phyloP scores from a whole-genome alignment of 345 rosid genomes.

The Lagerstroemia speciosa region DNA sequence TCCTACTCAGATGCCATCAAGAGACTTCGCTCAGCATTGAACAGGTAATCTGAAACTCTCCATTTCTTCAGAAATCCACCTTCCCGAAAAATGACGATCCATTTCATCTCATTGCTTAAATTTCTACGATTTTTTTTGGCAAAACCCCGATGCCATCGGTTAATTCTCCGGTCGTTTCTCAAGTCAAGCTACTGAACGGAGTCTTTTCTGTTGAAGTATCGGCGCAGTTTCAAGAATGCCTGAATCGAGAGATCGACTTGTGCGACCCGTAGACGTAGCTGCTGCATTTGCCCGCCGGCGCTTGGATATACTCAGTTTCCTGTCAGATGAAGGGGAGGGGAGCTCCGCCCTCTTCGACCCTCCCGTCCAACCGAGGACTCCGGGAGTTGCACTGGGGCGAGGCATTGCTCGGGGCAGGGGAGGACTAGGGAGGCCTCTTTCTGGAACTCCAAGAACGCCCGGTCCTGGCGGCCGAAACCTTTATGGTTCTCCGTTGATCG shows the following conservation, averaged over 20 bases:
- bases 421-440: constrained; percentile 26
- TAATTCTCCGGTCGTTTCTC: too few species aligned
- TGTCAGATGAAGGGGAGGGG: constrained; percentile 12
- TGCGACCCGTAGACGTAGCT: constrained; percentile 43
- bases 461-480: constrained; percentile 14
- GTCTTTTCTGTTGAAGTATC: not conserved
- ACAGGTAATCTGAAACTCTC: not conserved
- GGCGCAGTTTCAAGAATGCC: constrained; percentile 25
- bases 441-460: constrained; percentile 33
- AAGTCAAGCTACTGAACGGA: too few species aligned
- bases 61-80: not conserved
- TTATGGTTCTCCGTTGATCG: constrained; percentile 16
- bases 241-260: constrained; percentile 62
- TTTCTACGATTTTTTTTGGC: not conserved
- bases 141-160: not conserved
- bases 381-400: constrained; percentile 3
- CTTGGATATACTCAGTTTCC: constrained; percentile 19
- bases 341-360: constrained; percentile 20
- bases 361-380: constrained; percentile 9
- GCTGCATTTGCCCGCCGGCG: constrained; percentile 34
- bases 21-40: not conserved
- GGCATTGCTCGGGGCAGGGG: constrained; percentile 11
- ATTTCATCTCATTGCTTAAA: not conserved
- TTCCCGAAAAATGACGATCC: not conserved
- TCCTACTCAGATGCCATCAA: not conserved